Conservation (phyloP, 169 alveolate genomes). For the Cryptosporidium ryanae region DNA sequence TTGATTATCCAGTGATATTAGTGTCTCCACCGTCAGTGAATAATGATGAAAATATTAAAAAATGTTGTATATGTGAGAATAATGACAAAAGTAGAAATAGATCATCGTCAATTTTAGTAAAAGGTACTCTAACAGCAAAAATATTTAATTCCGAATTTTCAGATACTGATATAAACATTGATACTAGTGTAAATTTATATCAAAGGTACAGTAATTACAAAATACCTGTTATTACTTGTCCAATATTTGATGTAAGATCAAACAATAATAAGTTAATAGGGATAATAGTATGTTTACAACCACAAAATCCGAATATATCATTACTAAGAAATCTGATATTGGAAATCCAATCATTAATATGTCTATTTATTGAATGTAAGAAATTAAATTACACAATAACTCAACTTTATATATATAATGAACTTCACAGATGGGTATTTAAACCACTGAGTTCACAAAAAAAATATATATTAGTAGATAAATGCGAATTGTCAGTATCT, state of each 20-base stretch:
- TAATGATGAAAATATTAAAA: background rate
- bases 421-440: slow-evolving; percentile 67
- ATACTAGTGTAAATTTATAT: background rate
- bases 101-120: too few relatives aligned
- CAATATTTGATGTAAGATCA: slow-evolving; percentile 32
- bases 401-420: slow-evolving; percentile 3
- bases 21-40: slow-evolving; percentile 67
- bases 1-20: slow-evolving; percentile 51
- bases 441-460: slow-evolving; percentile 18
- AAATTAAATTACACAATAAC: background rate
- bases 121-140: too few relatives aligned
- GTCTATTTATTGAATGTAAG: slow-evolving; percentile 37
- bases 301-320: slow-evolving; percentile 71
- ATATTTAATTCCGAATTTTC: slow-evolving; percentile 24
- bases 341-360: slow-evolving; percentile 38
- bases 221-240: slow-evolving; percentile 51
- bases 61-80: slow-evolving; percentile 67
- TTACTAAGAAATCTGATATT: slow-evolving; percentile 18
- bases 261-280: slow-evolving; percentile 4
- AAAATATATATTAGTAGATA: background rate
- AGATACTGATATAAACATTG: slow-evolving; percentile 22
- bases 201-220: slow-evolving; percentile 67
- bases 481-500: slow-evolving; percentile 25
- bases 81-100: background rate
- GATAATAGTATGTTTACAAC: slow-evolving; percentile 53